phyloP scores from a whole-genome alignment of 2,329 filamentous ascomycete genomes.

The Neurospora sp. region DNA sequence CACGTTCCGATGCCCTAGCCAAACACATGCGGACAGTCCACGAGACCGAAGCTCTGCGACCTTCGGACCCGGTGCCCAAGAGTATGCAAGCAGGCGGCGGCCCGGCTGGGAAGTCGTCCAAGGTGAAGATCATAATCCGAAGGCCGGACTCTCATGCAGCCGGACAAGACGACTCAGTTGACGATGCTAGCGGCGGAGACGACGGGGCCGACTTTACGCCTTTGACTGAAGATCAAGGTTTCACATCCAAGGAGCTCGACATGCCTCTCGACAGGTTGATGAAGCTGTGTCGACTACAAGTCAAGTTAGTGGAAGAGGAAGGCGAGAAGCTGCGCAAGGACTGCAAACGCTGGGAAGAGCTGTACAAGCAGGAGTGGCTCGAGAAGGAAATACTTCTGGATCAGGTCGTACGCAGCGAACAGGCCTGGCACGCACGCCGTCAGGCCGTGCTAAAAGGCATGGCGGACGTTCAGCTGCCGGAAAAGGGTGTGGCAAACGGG shows the following conservation, averaged over 20 bases:
- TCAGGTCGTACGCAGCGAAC: slow-evolving; percentile 58
- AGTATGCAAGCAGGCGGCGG: slow-evolving; percentile 43
- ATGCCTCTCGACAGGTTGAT: slow-evolving; percentile 51
- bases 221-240: slow-evolving; percentile 48
- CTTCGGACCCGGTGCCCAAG: slow-evolving; percentile 65
- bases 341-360: slow-evolving; percentile 55
- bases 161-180: slow-evolving; percentile 41
- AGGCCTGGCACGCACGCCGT: slow-evolving; percentile 53
- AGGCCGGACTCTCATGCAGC: slow-evolving; percentile 47
- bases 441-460: slow-evolving; percentile 42
- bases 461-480: slow-evolving; percentile 33
- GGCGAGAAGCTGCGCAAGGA: slow-evolving; percentile 53
- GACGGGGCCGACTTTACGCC: slow-evolving; percentile 48
- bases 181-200: slow-evolving; percentile 41
- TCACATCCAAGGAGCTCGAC: slow-evolving; percentile 54
- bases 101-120: slow-evolving; percentile 35
- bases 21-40: slow-evolving; percentile 99
- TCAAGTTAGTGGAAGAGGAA: slow-evolving; percentile 64
- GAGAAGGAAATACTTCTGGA: slow-evolving; percentile 73
- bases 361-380: slow-evolving; percentile 63
- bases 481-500: slow-evolving; percentile 9
- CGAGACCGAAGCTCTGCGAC: slow-evolving; percentile 87
- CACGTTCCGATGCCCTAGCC: slow-evolving; percentile 84
- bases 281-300: slow-evolving; percentile 59
- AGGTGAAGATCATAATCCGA: slow-evolving; percentile 56